Evolutionary conservation across 2,329 filamentous ascomycete species (phyloP).

Genomic region (Grosmannia serpens): DNA sequence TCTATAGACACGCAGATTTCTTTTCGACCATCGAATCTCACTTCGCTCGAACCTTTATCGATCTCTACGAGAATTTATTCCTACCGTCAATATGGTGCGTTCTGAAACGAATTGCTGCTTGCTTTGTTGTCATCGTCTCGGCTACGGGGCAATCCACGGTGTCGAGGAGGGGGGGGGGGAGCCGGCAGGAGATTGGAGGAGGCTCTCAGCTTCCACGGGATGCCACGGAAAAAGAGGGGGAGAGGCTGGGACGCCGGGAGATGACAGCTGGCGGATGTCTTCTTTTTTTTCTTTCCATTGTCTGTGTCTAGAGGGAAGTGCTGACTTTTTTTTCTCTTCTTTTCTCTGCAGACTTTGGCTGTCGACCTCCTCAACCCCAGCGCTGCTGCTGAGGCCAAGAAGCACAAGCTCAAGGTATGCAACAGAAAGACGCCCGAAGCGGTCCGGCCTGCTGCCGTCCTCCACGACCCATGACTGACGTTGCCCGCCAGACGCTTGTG

Average conservation of each 20-base stretch:
- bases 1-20: constrained; percentile 24
- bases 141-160: no score
- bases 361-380: constrained; percentile 99
- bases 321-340: constrained; percentile 29
- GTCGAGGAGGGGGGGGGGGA: background rate
- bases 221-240: background rate
- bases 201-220: background rate
- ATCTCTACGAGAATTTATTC: constrained; percentile 24
- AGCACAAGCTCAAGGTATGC: constrained; percentile 99
- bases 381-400: constrained; percentile 94
- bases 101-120: background rate
- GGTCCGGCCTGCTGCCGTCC: background rate
- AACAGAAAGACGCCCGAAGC: background rate
- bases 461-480: background rate
- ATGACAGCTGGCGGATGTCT: background rate
- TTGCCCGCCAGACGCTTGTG: constrained; percentile 63
- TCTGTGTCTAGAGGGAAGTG: constrained; percentile 15
- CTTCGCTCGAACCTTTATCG: constrained; percentile 31
- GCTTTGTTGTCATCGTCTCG: background rate
- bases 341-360: constrained; percentile 76
- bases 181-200: background rate
- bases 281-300: no score
- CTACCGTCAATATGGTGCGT: constrained; percentile 57
- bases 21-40: constrained; percentile 34
- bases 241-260: background rate